These are phyloP conservation scores for Globisporangium middletonii DNA, from an alignment of 352 stramenopile species.

Conservation along the genomic window DNA sequence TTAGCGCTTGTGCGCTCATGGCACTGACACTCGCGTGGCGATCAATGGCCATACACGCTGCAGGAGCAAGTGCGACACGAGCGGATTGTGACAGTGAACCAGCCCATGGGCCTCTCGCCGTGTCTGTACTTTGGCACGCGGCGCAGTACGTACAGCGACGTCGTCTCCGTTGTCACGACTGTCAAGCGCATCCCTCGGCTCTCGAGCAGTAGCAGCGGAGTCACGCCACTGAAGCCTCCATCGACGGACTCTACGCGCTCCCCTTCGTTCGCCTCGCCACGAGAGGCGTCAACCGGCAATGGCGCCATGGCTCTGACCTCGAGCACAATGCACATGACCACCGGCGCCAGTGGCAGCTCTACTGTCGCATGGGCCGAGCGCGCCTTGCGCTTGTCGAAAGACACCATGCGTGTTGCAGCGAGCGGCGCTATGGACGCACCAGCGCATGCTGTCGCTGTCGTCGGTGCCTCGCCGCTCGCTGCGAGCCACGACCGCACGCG, in stretches of 20 bases:
- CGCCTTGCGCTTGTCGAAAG: slow-evolving; percentile 3
- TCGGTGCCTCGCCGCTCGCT: slow-evolving; percentile 22
- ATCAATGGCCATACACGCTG: not conserved
- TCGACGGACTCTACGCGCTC: not conserved
- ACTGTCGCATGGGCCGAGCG: slow-evolving; percentile 5
- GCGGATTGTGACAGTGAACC: slow-evolving; percentile 52
- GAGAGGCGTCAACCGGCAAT: not conserved
- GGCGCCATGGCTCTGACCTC: not conserved
- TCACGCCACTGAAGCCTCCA: not conserved
- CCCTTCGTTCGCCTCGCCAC: not conserved
- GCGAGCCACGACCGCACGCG: slow-evolving; percentile 14
- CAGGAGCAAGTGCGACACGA: slow-evolving; percentile 40
- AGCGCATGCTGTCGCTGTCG: slow-evolving; percentile 3
- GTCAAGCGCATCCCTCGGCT: slow-evolving; percentile 24
- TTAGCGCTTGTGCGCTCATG: not conserved
- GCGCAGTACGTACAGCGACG: slow-evolving; percentile 66
- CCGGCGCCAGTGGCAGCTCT: not conserved
- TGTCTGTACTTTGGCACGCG: slow-evolving; percentile 70
- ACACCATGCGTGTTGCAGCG: not conserved
- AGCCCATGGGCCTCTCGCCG: slow-evolving; percentile 42
- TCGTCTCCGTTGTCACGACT: slow-evolving; percentile 65
- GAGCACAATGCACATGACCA: not conserved
- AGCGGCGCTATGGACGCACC: not conserved
- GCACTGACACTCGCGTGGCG: not conserved
- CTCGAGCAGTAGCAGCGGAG: not conserved